phyloP scores from a whole-genome alignment of 2,329 filamentous ascomycete species.

The Colletotrichum sp. region DNA sequence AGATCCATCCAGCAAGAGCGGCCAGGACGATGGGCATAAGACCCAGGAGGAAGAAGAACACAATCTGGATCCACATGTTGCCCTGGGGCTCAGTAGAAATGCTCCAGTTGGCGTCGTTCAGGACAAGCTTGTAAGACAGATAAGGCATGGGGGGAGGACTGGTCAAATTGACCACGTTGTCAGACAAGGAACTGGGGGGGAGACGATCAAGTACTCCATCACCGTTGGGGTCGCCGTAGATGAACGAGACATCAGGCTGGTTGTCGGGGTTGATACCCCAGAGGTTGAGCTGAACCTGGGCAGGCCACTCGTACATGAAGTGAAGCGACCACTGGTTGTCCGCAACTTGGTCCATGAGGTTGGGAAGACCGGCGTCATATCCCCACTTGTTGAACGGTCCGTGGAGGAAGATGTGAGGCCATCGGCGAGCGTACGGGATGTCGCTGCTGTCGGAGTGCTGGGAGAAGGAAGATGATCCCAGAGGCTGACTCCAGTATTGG shows the following conservation, averaged over 20 bases:
- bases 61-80: conserved; percentile 56
- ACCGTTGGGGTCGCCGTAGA: conserved; percentile 67
- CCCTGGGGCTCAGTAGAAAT: conserved; percentile 59
- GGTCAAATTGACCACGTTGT: conserved; percentile 65
- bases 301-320: conserved; percentile 69
- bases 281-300: conserved; percentile 65
- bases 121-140: conserved; percentile 57
- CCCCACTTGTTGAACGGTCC: conserved; percentile 69
- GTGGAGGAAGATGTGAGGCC: conserved; percentile 68
- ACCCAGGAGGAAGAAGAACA: conserved; percentile 57
- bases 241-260: conserved; percentile 62
- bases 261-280: conserved; percentile 72
- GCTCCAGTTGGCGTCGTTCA: conserved; percentile 59
- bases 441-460: conserved; percentile 60
- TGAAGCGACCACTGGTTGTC: conserved; percentile 62
- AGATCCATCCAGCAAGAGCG: conserved; percentile 54
- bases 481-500: conserved; percentile 66
- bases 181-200: conserved; percentile 61
- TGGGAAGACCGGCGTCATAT: conserved; percentile 57
- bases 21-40: conserved; percentile 57
- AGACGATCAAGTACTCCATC: conserved; percentile 68
- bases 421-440: conserved; percentile 47
- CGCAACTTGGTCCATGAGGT: conserved; percentile 34
- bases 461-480: conserved; percentile 64
- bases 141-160: conserved; percentile 55